Evolutionary conservation across 2,329 filamentous ascomycete species (phyloP).

Genomic region (Alternaria atra): DNA sequence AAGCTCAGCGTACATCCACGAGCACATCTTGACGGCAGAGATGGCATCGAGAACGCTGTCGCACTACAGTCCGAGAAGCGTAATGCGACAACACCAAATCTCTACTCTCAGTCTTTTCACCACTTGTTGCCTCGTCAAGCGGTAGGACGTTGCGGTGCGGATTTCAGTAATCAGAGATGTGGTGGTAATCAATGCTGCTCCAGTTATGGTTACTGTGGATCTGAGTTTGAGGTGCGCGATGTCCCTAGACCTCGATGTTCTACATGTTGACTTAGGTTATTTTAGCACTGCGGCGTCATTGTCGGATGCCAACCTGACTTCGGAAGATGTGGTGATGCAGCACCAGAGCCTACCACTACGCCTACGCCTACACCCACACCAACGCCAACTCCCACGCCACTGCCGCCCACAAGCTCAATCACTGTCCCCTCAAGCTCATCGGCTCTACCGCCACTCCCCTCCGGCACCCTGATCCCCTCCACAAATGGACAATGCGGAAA

Average conservation of each 20-base stretch:
- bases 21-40: neutral
- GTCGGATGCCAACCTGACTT: conserved; percentile 41
- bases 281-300: conserved; percentile 26
- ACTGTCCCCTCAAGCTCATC: conserved; percentile 17
- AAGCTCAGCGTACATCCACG: conserved; percentile 9
- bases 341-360: conserved; percentile 17
- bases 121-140: conserved; percentile 28
- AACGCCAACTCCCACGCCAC: conserved; percentile 30
- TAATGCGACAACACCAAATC: conserved; percentile 27
- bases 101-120: conserved; percentile 22
- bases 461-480: conserved; percentile 34
- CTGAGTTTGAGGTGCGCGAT: conserved; percentile 24
- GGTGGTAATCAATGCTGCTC: conserved; percentile 36
- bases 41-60: neutral
- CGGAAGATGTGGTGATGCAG: conserved; percentile 37
- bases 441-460: conserved; percentile 32
- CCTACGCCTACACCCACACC: conserved; percentile 27
- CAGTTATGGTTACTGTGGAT: conserved; percentile 38
- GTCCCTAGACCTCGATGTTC: neutral
- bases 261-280: neutral
- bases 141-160: conserved; percentile 37
- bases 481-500: conserved; percentile 42
- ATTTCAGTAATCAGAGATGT: conserved; percentile 28
- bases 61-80: conserved; percentile 11
- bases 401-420: conserved; percentile 21